Evolutionary conservation across 2,329 filamentous ascomycete genomes (phyloP), one percentile per base, ranked within the genome.

Genomic region (Ascochyta rabiei): DNA sequence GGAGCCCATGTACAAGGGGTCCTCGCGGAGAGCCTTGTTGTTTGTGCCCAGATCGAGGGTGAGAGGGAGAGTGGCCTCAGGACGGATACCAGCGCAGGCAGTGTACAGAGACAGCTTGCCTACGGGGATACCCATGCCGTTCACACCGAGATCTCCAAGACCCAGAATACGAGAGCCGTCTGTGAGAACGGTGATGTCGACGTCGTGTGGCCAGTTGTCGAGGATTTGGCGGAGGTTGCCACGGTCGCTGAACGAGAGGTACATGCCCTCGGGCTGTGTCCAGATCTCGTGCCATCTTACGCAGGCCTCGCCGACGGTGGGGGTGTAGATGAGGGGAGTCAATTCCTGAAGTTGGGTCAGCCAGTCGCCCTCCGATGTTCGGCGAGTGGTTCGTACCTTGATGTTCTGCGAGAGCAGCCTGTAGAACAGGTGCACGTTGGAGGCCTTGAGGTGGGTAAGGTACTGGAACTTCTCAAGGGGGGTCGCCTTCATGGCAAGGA

Each of bases 111-210:
- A 87, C 59, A 98, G 84, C 81, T 99, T 99, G 72, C 95, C 95
- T 66, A 99, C 93, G 59, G 95, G 92, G 77, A 99, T 99, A 64
- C 95, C 95, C 81, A 98, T 96, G 71, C 95, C 95, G 77, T 97
- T 97, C 64, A 99, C 88, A 66, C 95, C 95, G 53, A 98, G 85
- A 77, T 99, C 95, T 67, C 95, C 95, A 33, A 99, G 86, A 71
- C 95, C 93, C 54, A 93, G 87, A 76, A 88, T 97, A 63, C 95
- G 89, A 43, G 93, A 97, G 58, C 95, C 95, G 75, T 99, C 95
- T 15, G 95, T 98, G 67, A 99, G 88, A 74, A 96, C 93, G 71
- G 92, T 96, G 73, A 99, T 99, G 76, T 97, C 91, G 28, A 96
- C 93, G 62, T 91, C 86, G 62, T 95, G 89, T 24, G 91, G 92